Evolutionary conservation across 352 stramenopile genomes (phyloP), one percentile per base, ranked within the genome.

Genomic region (Globisporangium canariense): DNA sequence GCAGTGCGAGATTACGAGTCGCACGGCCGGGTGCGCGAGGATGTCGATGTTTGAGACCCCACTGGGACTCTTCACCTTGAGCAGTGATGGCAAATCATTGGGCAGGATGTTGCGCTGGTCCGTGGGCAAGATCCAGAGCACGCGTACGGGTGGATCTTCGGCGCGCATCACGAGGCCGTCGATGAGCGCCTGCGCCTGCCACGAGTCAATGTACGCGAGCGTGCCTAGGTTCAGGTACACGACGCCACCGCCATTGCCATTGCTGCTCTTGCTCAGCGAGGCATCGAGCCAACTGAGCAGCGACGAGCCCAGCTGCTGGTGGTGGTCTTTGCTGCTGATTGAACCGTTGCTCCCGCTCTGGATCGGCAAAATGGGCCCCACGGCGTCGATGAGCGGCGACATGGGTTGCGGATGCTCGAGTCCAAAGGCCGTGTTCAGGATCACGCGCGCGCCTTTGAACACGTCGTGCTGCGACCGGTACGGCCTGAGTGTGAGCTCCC

Each of bases 371-470:
- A 97, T 81, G 0, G 86, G 83, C 0, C 89, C 89, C 5, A 94
- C 84, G 32, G 88, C 72, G 47, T 93, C 77, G 16, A 96, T 79
- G 18, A 95, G 73, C 4, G 88, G 89, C 9, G 83, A 89, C 43
- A 95, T 62, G 53, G 80, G 80, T 59, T 93, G 81, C 6, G 86
- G 73, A 56, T 97, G 82, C 57, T 96, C 89, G 14, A 97, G 70
- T 0, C 88, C 88, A 47, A 95, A 91, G 8, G 86, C 89, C n/a
- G 89, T 96, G 69, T 97, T 96, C 53, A 97, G 72, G 28, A 97
- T 76, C 55, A 97, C 79, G 11, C 87, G 83, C 13, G 82, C 77
- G 53, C 85, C 88, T 49, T 90, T 90, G 71, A 96, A 96, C 20
- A 97, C 70, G 71, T 96, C 88, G 71, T 97, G 86, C 70, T 97